Evolutionary conservation across 2,329 filamentous ascomycete genomes (phyloP), one percentile per base, ranked within the genome.

Genomic region (Fusarium palustre): DNA sequence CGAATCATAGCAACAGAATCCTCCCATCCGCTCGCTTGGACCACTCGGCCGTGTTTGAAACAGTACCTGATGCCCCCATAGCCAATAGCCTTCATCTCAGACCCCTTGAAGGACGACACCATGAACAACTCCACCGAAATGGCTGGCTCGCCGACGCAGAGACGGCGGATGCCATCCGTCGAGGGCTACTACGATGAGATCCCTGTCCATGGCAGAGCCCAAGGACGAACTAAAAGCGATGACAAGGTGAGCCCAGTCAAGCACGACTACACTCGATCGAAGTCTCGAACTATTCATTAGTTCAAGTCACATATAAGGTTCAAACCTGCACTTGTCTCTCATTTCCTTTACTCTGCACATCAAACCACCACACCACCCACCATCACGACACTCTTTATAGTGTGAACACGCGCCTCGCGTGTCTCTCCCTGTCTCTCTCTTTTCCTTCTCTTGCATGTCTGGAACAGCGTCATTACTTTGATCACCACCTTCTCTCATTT

Each of bases 361-460:
- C 53, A 55, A 53, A 53, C 45, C 53, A 42, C 49, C 49, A 55
- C 42, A 55, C 53, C 65, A 52, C 57, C 49, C 61, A 45, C 62
- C 67, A 55, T 49, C 45, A 58, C 64, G 63, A 70, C 67, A 59
- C 58, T 70, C 67, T 36, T 68, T 69, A 64, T 68, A 59, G 67
- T 70, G 71, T 74, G 67, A 74, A 72, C 71, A 70, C 70, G 68
- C 72, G 68, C 63, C 61, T 64, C 55, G 68, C 63, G 68, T 66
- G 53, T 74, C 54, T 74, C 70, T 71, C 62, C 39, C 45, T 64
- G 50, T 47, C 43, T 22, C 60, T 49, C 59, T 57, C 46, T 48
- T 56, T 55, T 55, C 57, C 46, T 50, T 45, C 60, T 22, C 30
- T 33, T 60, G 45, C 62, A 60, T 61, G 60, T 70, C 66, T 42